phyloP scores from a whole-genome alignment of 371 early-diverging fungal genomes.

The Batrachochytrium dendrobatidis region DNA sequence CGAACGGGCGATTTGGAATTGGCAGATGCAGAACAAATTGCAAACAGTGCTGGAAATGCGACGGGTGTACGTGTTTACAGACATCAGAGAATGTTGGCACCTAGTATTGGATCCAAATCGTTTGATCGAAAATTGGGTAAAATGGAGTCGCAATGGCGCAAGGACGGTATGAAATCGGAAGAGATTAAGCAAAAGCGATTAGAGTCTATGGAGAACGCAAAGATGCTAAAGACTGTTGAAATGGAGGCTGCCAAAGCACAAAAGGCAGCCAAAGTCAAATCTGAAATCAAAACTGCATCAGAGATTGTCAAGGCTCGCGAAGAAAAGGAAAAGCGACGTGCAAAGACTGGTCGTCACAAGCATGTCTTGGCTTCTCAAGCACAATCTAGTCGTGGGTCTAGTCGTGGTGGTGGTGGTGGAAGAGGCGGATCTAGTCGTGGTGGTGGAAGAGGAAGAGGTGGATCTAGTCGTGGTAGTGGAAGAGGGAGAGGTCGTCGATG shows the following conservation, averaged over 20 bases:
- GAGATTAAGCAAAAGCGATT: not conserved
- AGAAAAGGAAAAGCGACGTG: conserved; percentile 65
- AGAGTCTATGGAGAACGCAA: conserved; percentile 23
- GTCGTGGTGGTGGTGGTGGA: conserved; percentile 23
- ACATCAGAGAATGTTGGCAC: conserved; percentile 32
- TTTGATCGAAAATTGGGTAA: conserved; percentile 35
- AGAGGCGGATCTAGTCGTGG: conserved; percentile 27
- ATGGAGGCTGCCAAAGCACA: conserved; percentile 3
- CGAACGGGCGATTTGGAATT: conserved; percentile 83
- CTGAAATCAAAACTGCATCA: conserved; percentile 74
- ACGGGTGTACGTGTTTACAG: conserved; percentile 25
- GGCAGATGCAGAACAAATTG: conserved; percentile 20
- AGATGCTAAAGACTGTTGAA: conserved; percentile 2
- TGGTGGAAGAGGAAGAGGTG: conserved; percentile 17
- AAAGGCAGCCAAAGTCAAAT: conserved; percentile 40
- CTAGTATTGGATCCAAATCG: conserved; percentile 49
- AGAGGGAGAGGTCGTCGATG: conserved; percentile 22
- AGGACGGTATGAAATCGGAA: conserved; percentile 5
- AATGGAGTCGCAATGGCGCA: conserved; percentile 15
- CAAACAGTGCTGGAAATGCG: not conserved
- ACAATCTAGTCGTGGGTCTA: not conserved
- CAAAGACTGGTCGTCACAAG: conserved; percentile 42
- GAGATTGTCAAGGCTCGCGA: conserved; percentile 80
- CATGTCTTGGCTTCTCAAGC: conserved; percentile 3
- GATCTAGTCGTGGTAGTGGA: no score